Conservation (phyloP, 257 asterid species). For the Scutellaria baicalensis region DNA sequence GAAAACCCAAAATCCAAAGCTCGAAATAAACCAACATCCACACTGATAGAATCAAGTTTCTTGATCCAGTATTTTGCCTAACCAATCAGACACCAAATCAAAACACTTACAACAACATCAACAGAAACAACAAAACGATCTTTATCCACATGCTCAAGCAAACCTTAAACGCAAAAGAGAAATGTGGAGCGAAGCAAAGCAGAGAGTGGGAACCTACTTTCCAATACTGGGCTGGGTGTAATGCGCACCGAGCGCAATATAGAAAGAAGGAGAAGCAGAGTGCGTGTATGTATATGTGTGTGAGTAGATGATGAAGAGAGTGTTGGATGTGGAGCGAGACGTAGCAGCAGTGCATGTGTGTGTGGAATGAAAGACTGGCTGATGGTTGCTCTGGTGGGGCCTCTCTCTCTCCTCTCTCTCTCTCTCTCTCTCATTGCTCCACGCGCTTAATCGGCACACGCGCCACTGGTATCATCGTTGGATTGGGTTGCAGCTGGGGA, state of each 20-base stretch:
- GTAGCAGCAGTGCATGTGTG: slow-evolving; percentile 38
- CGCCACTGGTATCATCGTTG: neutral
- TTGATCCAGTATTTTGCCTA: neutral
- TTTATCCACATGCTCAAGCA: neutral
- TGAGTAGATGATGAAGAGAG: slow-evolving; percentile 14
- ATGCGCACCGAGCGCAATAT: neutral
- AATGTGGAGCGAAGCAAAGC: slow-evolving; percentile 3
- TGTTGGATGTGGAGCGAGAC: slow-evolving; percentile 27
- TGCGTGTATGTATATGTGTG: neutral
- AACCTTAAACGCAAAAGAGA: neutral
- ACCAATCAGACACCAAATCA: neutral
- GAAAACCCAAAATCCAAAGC: slow-evolving; percentile 2
- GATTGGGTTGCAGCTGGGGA: slow-evolving; percentile 12
- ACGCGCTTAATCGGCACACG: too few relatives aligned
- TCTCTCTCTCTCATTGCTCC: neutral
- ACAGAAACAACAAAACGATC: neutral
- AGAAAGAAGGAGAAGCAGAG: neutral
- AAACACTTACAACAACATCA: neutral
- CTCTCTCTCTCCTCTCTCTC: neutral
- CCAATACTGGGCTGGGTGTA: neutral
- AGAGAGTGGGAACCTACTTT: slow-evolving; percentile 1
- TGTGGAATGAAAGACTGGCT: slow-evolving; percentile 13
- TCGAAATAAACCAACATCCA: neutral
- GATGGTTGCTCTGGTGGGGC: neutral
- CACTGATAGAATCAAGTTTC: neutral